Conservation (phyloP, 352 stramenopile genomes). For the Phytophthora agathidicida region DNA sequence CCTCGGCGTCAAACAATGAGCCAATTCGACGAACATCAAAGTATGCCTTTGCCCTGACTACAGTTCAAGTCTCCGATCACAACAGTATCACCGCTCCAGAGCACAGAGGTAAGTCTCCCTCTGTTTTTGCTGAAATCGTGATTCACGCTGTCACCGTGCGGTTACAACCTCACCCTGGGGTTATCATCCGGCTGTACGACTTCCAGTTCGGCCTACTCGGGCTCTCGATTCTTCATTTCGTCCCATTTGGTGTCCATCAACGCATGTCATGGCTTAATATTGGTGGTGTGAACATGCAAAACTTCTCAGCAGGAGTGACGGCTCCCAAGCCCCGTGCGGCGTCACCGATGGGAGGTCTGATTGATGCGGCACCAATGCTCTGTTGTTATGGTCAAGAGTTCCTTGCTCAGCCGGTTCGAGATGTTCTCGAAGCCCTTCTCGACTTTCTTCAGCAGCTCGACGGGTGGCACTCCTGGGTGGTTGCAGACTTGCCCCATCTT, state of each 20-base stretch:
- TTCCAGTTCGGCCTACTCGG: slow-evolving; percentile 16
- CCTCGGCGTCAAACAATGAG: background rate
- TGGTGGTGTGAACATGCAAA: slow-evolving; percentile 9
- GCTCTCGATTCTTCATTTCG: slow-evolving; percentile 23
- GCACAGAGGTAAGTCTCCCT: slow-evolving; percentile 11
- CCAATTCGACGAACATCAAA: slow-evolving; percentile 1
- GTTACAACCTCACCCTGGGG: slow-evolving; percentile 5
- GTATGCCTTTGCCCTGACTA: background rate
- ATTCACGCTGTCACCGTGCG: slow-evolving; percentile 1
- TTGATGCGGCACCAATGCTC: slow-evolving; percentile 7
- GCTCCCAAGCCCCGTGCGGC: background rate
- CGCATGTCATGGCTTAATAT: slow-evolving; percentile 6
- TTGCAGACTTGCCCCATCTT: slow-evolving; percentile 10
- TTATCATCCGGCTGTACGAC: slow-evolving; percentile 24
- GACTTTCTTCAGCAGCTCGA: slow-evolving; percentile 24
- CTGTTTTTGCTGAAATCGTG: slow-evolving; percentile 8
- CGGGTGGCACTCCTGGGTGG: slow-evolving; percentile 9
- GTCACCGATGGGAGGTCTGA: slow-evolving; percentile 7
- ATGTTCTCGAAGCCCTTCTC: slow-evolving; percentile 15
- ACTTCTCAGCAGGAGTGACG: slow-evolving; percentile 7
- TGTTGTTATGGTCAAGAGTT: slow-evolving; percentile 14
- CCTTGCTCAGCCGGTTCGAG: slow-evolving; percentile 2
- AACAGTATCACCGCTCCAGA: slow-evolving; percentile 1
- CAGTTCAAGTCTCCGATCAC: background rate
- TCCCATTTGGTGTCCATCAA: slow-evolving; percentile 4